A percentile compares a stretch with the other conserved stretches of the same genome.
Evolutionary conservation across 2,329 filamentous ascomycete species (phyloP).

Genomic region (Colletotrichum caudatum): DNA sequence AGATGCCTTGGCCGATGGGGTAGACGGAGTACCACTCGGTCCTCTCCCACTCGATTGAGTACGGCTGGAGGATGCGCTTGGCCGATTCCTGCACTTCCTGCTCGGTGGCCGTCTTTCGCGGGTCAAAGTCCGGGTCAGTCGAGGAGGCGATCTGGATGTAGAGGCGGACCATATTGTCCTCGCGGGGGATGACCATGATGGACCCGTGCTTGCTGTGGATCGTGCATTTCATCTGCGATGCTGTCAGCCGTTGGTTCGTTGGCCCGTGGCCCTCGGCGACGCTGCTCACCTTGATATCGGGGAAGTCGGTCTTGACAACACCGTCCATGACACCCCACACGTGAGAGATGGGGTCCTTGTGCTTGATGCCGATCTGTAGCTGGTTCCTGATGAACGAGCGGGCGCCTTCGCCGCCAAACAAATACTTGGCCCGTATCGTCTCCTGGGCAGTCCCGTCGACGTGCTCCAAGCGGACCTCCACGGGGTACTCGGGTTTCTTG

Average conservation of each 20-base stretch:
- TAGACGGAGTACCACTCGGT: constrained; percentile 84
- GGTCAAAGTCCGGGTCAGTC: constrained; percentile 70
- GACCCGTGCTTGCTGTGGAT: constrained; percentile 81
- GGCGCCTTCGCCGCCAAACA: constrained; percentile 79
- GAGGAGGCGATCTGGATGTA: constrained; percentile 77
- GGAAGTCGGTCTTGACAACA: constrained; percentile 78
- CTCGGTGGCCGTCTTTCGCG: constrained; percentile 72
- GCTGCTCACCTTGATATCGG: constrained; percentile 75
- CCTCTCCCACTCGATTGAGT: constrained; percentile 74
- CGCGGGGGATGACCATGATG: constrained; percentile 82
- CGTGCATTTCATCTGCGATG: constrained; percentile 74
- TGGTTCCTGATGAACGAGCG: constrained; percentile 74
- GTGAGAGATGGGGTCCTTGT: constrained; percentile 76
- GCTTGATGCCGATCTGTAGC: constrained; percentile 77
- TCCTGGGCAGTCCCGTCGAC: constrained; percentile 78
- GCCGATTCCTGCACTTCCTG: constrained; percentile 74
- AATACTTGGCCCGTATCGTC: constrained; percentile 75
- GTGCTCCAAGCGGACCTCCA: constrained; percentile 82
- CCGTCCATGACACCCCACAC: constrained; percentile 84
- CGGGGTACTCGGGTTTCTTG: constrained; percentile 75
- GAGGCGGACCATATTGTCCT: constrained; percentile 72
- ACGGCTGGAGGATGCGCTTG: constrained; percentile 74
- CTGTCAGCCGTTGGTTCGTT: not conserved
- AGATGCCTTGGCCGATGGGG: constrained; percentile 80
- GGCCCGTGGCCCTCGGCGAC: not conserved